Evolutionary conservation across 805 yeast species (phyloP), one percentile per base, ranked within the genome.

Genomic region (Ogataea chonburiensis): DNA sequence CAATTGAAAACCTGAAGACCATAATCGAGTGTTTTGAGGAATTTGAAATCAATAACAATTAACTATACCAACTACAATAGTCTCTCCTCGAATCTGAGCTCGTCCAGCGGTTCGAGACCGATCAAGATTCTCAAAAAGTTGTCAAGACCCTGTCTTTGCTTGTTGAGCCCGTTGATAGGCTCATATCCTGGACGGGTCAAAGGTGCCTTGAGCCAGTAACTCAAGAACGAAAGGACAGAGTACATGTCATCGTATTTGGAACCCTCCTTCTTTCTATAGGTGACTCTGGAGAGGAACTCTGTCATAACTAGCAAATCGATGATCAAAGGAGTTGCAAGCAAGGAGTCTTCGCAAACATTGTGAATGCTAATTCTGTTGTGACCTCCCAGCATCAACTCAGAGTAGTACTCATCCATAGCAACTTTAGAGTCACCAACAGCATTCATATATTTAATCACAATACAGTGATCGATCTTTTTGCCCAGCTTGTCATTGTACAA

Each of bases 381-480:
- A 28, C 98, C 98, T 44, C 98, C 98, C 53, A 89, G 75, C 97
- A 89, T 91, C 59, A 89, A 79, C 66, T 89, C 97, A 38, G 94
- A 83, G 70, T 91, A 87, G 69, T 89, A 89, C 68, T 91, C 97
- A 64, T 89, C 98, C 97, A 89, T 91, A 35, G 98, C 98, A 47
- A 89, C 96, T 71, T 89, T 89, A 47, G 93, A 81, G 65, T 89
- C 98, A 24, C 95, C 96, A 31, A 89, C 97, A 7, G 97, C 96
- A 38, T 86, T 84, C 60, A 91, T 68, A 64, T 89, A 88, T 68
- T 89, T 89, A 71, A 89, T 89, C 43, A 89, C 97, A 61, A 89
- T 89, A 67, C 95, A 84, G 64, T 89, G 98, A 57, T 89, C 97
- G 45, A 91, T 83, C 45, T 72, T 74, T 46, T 77, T 73, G 31